Base-by-base conservation (phyloP, 1,284 basidiomycete genomes). In the Chalciporus sp. region DNA sequence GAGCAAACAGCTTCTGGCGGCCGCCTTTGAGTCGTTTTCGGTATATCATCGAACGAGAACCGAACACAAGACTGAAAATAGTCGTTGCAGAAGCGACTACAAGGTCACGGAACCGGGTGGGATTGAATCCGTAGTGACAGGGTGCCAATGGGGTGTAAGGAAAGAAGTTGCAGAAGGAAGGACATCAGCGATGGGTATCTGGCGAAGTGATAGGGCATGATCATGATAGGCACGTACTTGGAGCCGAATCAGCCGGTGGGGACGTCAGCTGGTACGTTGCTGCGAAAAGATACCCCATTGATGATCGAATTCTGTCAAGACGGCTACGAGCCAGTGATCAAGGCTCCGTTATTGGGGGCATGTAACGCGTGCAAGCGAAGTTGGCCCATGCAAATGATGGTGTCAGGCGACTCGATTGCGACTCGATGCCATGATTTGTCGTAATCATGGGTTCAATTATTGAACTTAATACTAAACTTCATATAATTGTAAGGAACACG, bases 11-110 rank as follows among this genome's bases (percentile, higher is more conserved):
- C 4, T 33, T 5, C 31, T 14, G 11, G 20, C 42, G 42, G 16
- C 42, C 42, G 42, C 26, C 45, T 27, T 35, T 4, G 16, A 39
- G 17, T 7, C 35, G n/a, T 17, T 31, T 26, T 10, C 11, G 41
- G 44, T 29, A n/a, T 7, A 12, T 33, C 26, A 4, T 42, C 29
- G 29, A 33, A 33, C 4, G n/a, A n/a, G n/a, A n/a, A n/a, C n/a
- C n/a, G 39, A 27, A 42, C 2, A 14, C 26, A 20, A 47, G 14
- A 12, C 42, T 17, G 33, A 39, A 45, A 53, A 53, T 53, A 53
- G 28, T 20, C 35, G 12, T 19, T 20, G 35, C 42, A 41, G 51
- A 37, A 35, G 10, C 27, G 37, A 4, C 9, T 33, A 29, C 4
- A 20, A 39, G 26, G 14, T 8, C 3, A 27, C 50, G 50, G 53